These are phyloP conservation scores for Typha latifolia DNA, from an alignment of 176 grass and related monocot genomes.

Conservation along the genomic window DNA sequence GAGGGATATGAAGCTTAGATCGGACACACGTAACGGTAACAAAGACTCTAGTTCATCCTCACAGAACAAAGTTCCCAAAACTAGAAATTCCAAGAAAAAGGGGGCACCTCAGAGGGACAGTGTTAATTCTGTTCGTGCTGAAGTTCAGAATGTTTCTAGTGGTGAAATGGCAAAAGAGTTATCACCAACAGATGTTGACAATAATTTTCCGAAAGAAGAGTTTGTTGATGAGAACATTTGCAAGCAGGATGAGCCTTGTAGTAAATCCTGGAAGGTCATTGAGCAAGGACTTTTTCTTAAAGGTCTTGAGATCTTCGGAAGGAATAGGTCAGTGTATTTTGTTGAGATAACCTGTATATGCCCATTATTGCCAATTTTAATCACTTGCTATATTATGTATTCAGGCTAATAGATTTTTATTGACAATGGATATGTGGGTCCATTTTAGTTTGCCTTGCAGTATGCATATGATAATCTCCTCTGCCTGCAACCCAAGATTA, in stretches of 20 bases:
- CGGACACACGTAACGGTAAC: slow-evolving; percentile 37
- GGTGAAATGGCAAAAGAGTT: slow-evolving; percentile 35
- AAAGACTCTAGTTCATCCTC: slow-evolving; percentile 52
- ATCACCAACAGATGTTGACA: slow-evolving; percentile 40
- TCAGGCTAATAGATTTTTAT: no score
- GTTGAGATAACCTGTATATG: background rate
- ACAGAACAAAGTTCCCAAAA: slow-evolving; percentile 42
- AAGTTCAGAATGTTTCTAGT: slow-evolving; percentile 43
- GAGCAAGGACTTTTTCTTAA: slow-evolving; percentile 89
- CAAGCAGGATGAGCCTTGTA: slow-evolving; percentile 37
- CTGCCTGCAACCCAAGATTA: no score
- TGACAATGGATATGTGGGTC: no score
- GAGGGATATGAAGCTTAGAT: slow-evolving; percentile 70
- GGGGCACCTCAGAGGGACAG: slow-evolving; percentile 27
- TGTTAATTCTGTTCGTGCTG: slow-evolving; percentile 30
- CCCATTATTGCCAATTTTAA: background rate
- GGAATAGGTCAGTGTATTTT: slow-evolving; percentile 48
- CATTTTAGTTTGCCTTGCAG: no score
- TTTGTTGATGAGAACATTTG: slow-evolving; percentile 57
- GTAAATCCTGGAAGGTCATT: slow-evolving; percentile 61
- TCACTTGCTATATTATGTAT: no score
- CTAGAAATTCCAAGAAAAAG: slow-evolving; percentile 48
- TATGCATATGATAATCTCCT: no score
- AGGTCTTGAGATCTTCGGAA: slow-evolving; percentile 91
- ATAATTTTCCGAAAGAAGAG: slow-evolving; percentile 62